A percentile compares a stretch with the other conserved stretches of the same genome.
These are phyloP conservation scores for Torulaspora quercuum DNA, from an alignment of 805 yeast species.

Conservation along the genomic window DNA sequence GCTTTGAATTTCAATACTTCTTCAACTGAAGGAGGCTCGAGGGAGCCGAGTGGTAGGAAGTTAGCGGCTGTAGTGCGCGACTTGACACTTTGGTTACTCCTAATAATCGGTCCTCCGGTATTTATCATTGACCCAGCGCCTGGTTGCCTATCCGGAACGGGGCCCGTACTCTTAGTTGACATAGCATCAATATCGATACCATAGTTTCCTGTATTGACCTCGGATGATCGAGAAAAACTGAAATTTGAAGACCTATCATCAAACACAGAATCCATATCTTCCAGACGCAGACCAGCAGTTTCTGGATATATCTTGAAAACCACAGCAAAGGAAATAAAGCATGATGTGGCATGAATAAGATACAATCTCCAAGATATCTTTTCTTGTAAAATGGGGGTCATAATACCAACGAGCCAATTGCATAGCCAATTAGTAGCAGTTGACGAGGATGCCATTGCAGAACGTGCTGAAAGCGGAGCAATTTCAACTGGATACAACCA, in stretches of 20 bases:
- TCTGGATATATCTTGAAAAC: slow-evolving; percentile 80
- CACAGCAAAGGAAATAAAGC: slow-evolving; percentile 66
- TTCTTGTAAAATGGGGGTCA: slow-evolving; percentile 83
- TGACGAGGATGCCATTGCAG: slow-evolving; percentile 85
- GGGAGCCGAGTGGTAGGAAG: slow-evolving; percentile 22
- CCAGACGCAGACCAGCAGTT: slow-evolving; percentile 82
- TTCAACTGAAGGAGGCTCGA: slow-evolving; percentile 40
- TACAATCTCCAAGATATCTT: slow-evolving; percentile 75
- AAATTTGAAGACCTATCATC: slow-evolving; percentile 55
- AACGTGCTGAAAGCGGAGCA: slow-evolving; percentile 76
- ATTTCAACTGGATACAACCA: slow-evolving; percentile 88
- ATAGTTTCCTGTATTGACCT: slow-evolving; percentile 2
- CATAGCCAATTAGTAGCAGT: slow-evolving; percentile 93
- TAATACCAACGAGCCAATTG: slow-evolving; percentile 87
- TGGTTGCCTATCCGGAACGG: slow-evolving; percentile 12
- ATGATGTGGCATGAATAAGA: slow-evolving; percentile 74
- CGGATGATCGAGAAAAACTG: slow-evolving; percentile 27
- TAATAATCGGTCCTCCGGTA: slow-evolving; percentile 8
- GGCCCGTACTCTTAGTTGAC: slow-evolving; percentile 11
- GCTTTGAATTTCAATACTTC: slow-evolving; percentile 37
- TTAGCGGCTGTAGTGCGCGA: slow-evolving; percentile 16
- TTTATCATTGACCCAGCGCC: slow-evolving; percentile 1
- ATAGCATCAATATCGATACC: slow-evolving; percentile 8
- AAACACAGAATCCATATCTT: slow-evolving; percentile 88
- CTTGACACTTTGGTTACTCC: slow-evolving; percentile 19